Conservation (phyloP, 306 rosid genomes). For the Fragaria iinumae region DNA sequence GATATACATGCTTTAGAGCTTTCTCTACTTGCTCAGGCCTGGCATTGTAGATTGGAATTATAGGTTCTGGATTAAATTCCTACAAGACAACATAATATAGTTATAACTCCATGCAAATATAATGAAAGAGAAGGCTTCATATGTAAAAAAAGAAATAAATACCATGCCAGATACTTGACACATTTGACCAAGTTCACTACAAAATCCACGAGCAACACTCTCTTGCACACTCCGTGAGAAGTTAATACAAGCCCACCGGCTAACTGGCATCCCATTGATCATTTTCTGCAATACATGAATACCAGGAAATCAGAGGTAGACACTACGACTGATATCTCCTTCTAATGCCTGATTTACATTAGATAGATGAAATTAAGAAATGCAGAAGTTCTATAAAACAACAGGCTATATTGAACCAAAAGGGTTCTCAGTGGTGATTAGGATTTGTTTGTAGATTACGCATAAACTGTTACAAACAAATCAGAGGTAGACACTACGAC, state of each 20-base stretch:
- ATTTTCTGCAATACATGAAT: constrained; percentile 64
- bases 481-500: constrained; percentile 1
- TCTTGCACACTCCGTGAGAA: constrained; percentile 92
- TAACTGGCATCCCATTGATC: constrained; percentile 97
- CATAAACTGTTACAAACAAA: not conserved
- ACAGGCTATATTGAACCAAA: not conserved
- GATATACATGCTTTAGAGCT: constrained; percentile 82
- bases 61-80: constrained; percentile 84
- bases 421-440: not conserved
- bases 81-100: constrained; percentile 25
- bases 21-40: constrained; percentile 91
- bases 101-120: constrained; percentile 5
- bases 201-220: constrained; percentile 80
- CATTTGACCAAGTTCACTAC: constrained; percentile 87
- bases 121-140: not conserved
- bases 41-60: constrained; percentile 80
- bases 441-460: not conserved
- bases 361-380: not conserved
- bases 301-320: constrained; percentile 16
- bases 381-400: not conserved
- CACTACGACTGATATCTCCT: not conserved
- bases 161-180: constrained; percentile 99
- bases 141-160: constrained; percentile 9
- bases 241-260: constrained; percentile 94
- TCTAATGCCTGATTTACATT: not conserved